These are phyloP conservation scores for Biscogniauxia mediterranea DNA, from an alignment of 2,329 filamentous ascomycete species.

Conservation along the genomic window DNA sequence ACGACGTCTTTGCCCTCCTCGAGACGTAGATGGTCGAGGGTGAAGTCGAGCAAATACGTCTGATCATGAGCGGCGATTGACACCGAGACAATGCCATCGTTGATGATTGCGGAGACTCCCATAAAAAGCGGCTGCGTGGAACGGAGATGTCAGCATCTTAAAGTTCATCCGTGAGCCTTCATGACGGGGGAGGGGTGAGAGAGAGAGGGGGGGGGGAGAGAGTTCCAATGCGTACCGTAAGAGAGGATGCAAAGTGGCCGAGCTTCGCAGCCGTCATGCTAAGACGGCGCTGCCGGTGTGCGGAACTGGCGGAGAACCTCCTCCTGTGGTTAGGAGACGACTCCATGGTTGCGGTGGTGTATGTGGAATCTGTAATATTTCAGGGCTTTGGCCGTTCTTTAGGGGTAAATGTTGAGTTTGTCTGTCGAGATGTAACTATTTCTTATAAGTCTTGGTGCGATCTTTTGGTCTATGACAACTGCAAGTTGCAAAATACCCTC, in stretches of 20 bases:
- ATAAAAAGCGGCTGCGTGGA: slow-evolving; percentile 55
- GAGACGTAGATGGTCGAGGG: slow-evolving; percentile 55
- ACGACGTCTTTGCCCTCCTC: slow-evolving; percentile 48
- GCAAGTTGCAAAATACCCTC: too few species aligned
- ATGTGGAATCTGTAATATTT: too few species aligned
- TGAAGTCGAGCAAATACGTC: slow-evolving; percentile 72
- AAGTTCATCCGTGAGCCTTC: background rate
- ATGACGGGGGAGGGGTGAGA: background rate
- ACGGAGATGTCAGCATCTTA: slow-evolving; percentile 1
- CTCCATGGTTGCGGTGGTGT: slow-evolving; percentile 11
- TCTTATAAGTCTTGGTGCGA: too few species aligned
- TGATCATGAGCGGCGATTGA: slow-evolving; percentile 71
- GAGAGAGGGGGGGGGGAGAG: background rate
- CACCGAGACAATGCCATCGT: slow-evolving; percentile 53
- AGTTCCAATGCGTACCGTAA: slow-evolving; percentile 39
- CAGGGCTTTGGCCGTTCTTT: too few species aligned
- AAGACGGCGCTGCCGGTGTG: slow-evolving; percentile 19
- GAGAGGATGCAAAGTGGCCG: slow-evolving; percentile 40
- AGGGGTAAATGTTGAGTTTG: too few species aligned
- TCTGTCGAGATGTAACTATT: too few species aligned
- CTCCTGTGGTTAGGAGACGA: slow-evolving; percentile 13
- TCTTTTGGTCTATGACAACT: too few species aligned
- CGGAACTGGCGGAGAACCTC: slow-evolving; percentile 19
- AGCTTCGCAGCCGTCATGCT: slow-evolving; percentile 19
- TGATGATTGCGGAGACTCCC: slow-evolving; percentile 58